Conservation (phyloP, 495 filamentous ascomycete species). For the Rhypophila decipiens region DNA sequence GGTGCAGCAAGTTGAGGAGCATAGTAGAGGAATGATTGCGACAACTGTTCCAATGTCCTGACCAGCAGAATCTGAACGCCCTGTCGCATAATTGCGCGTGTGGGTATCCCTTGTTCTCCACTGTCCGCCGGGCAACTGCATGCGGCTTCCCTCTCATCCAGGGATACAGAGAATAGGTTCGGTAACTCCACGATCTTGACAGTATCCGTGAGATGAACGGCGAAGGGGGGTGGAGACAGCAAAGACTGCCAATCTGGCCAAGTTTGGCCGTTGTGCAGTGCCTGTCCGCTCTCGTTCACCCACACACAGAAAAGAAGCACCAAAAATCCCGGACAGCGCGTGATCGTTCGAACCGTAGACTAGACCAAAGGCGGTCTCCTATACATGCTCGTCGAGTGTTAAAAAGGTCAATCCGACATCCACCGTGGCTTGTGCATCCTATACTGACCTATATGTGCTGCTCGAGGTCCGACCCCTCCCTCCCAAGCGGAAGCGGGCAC, state of each 20-base stretch:
- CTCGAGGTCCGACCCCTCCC: not conserved
- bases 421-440: not conserved
- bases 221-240: not conserved
- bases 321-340: not conserved
- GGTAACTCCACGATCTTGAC: not conserved
- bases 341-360: not conserved
- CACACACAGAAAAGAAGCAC: not conserved
- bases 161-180: not conserved
- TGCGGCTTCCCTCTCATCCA: not conserved
- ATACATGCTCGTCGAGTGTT: not conserved
- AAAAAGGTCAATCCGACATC: not conserved
- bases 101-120: too few species aligned
- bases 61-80: too few species aligned
- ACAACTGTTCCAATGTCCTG: too few species aligned
- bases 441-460: not conserved
- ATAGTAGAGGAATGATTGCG: too few species aligned
- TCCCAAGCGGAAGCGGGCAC: not conserved
- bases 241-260: not conserved
- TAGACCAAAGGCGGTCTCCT: not conserved
- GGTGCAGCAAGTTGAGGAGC: too few species aligned
- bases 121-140: too few species aligned
- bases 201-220: not conserved
- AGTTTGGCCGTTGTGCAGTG: not conserved
- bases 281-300: not conserved
- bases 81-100: too few species aligned